Base-by-base conservation (phyloP, 2,329 filamentous ascomycete species). In the Penicillium fuscoglaucum region DNA sequence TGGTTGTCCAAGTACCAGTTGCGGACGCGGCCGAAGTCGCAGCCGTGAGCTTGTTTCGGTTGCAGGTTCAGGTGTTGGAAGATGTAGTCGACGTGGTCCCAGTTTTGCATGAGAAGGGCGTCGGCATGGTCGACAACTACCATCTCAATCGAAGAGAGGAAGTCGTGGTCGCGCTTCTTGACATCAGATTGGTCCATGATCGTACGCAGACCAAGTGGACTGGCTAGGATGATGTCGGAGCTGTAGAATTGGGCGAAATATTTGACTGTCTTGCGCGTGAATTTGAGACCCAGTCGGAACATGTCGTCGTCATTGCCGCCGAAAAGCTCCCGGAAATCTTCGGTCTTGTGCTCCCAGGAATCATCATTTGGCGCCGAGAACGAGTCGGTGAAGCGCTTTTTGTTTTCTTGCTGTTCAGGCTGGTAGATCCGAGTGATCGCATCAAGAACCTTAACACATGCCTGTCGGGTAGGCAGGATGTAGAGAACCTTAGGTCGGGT, bases 281-380 rank as follows among this genome's bases (percentile, higher is more conserved):
- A 96, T 76, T 98, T 99, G 71, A 99, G 77, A n/a, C 93, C 95
- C 2, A 98, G 80, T 3, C 93, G 87, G 78, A 98, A 99, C 84
- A 96, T 95, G 77, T 99, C 95, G 72, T 98, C 95, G 72, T 96
- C 91, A 72, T 97, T 98, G 59, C 95, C 95, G 61, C 88, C 88
- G 70, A 99, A 99, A 0, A 98, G 82, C 57, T 96, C 90, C 26
- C 84, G 83, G 76, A 96, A 98, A 73, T 98, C 95, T 3, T 88
- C 88, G 0, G 95, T 89, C 70, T 91, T 91, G 70, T 90, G 87
- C 9, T 84, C 80, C 28, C 87, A 86, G 65, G 91, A 88, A 40
- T 84, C 85, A 59, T 87, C 83, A 24, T 90, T 84, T 40, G 85
- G 84, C 29, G 88, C 84, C 7, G 87, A 82, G 74, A 93, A 99